Evolutionary conservation across 768 basidiomycete genomes (phyloP).

Genomic region (Coprinopsis strossmayeri): DNA sequence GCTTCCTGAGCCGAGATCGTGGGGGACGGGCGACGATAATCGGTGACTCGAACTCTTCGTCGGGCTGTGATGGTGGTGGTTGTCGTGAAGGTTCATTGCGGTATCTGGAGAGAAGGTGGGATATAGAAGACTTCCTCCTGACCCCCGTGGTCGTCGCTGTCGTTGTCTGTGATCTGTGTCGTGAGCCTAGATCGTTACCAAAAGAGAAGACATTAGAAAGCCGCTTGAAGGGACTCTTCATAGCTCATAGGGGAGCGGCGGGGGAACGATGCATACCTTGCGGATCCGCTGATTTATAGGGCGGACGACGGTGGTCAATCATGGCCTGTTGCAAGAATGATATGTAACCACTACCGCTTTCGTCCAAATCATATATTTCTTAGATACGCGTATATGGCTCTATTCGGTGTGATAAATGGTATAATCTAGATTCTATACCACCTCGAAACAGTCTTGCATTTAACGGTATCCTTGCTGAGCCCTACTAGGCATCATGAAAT

Average conservation of each 20-base stretch:
- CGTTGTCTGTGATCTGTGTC: slow-evolving; percentile 8
- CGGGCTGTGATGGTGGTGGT: neutral
- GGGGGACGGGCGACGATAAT: slow-evolving; percentile 6
- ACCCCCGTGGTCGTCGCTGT: neutral
- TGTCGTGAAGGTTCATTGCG: neutral
- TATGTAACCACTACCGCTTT: no score
- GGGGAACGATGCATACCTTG: no score
- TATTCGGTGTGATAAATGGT: no score
- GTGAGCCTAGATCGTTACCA: slow-evolving; percentile 18
- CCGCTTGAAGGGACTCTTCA: slow-evolving; percentile 27
- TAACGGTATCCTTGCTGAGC: no score
- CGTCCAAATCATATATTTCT: no score
- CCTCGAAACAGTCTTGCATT: no score
- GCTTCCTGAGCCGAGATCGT: slow-evolving; percentile 20
- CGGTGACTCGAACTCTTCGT: neutral
- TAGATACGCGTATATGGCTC: no score
- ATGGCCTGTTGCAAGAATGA: no score
- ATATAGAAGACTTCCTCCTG: neutral
- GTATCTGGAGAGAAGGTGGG: neutral
- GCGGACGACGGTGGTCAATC: no score
- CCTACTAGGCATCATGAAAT: no score
- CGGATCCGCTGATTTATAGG: no score
- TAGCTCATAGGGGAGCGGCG: slow-evolving; percentile 13
- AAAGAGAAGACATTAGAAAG: slow-evolving; percentile 23
- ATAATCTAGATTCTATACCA: no score